Evolutionary conservation across 306 rosid genomes (phyloP).

Genomic region (Prunus mira): DNA sequence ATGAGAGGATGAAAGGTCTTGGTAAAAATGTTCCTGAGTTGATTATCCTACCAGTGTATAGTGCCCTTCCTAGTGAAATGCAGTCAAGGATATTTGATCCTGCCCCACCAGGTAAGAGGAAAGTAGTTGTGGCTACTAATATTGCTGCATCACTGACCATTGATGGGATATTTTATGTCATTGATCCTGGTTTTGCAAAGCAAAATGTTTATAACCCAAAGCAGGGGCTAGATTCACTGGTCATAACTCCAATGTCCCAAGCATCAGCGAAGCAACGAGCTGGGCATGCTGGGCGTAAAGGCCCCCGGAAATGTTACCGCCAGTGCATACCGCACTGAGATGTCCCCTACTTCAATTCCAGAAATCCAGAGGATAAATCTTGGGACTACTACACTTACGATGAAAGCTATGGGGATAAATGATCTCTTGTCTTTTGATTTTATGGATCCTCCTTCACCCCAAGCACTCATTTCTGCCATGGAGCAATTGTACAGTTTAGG

Average conservation of each 20-base stretch:
- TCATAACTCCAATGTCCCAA: not conserved
- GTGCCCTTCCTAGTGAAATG: not conserved
- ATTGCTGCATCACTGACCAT: not conserved
- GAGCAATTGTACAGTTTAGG: not conserved
- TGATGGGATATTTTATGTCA: conserved; percentile 2
- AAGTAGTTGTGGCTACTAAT: conserved; percentile 3
- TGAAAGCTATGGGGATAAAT: conserved; percentile 1
- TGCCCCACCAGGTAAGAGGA: conserved; percentile 1
- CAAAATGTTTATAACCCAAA: conserved; percentile 4
- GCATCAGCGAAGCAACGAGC: conserved; percentile 1
- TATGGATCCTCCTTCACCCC: conserved; percentile 4
- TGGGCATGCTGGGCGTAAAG: not conserved
- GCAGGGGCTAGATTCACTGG: not conserved
- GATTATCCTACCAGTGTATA: conserved; percentile 52
- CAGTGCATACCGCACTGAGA: conserved; percentile 1
- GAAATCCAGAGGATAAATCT: conserved; percentile 4
- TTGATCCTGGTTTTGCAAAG: conserved; percentile 2
- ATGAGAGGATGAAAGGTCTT: conserved; percentile 3
- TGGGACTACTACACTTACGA: not conserved
- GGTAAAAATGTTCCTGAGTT: conserved; percentile 24
- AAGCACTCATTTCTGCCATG: not conserved
- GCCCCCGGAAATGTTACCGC: not conserved
- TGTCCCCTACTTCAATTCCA: not conserved
- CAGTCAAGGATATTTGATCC: conserved; percentile 2
- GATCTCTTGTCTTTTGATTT: not conserved